Evolutionary conservation across 2,329 filamentous ascomycete species (phyloP), one percentile per base, ranked within the genome.

Genomic region (Penicillium sp.): DNA sequence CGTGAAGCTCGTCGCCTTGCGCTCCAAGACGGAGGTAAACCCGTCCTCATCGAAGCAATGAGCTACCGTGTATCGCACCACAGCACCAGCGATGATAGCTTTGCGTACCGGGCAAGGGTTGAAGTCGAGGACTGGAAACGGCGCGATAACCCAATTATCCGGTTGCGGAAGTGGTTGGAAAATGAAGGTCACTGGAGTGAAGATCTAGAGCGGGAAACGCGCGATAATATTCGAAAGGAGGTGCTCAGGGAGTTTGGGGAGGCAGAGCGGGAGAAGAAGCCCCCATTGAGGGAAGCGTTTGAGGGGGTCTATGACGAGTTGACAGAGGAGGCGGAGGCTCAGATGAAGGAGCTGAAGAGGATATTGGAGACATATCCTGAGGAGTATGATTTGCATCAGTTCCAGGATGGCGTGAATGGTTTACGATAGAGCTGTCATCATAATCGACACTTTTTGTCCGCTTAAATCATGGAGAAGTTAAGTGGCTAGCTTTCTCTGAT

Each of bases 61-160:
- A 91, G 87, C 22, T 98, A 98, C 71, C 88, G 93, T n/a, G 90
- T 97, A 37, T 91, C 87, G 6, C 89, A 98, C 66, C 93, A 98
- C 73, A 95, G 88, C 69, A 98, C 93, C 0, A 93, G 87, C 0
- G 93, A 98, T 64, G 93, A 98, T 71, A 93, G 87, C 24, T 98
- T 96, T 63, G 93, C 93, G 0, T 98, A 98, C 72, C 85, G 93
- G 8, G 89, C 90, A 1, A 82, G 85, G 22, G 83, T 96, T 1
- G 93, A 98, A 64, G 93, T 98, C 7, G 87, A 95, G 65, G 88
- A 95, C 66, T 95, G 89, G 89, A 95, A 94, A 69, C 69, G 88
- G 0, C 77, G 89, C 10, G 90, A 95, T 64, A 95, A 95, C 62
- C 89, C 89, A 1, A 85, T 95, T 44, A 88, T 87, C 2, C 78